Evolutionary conservation across 352 stramenopile species (phyloP), one percentile per base, ranked within the genome.

Genomic region (Globisporangium megalacanthum): DNA sequence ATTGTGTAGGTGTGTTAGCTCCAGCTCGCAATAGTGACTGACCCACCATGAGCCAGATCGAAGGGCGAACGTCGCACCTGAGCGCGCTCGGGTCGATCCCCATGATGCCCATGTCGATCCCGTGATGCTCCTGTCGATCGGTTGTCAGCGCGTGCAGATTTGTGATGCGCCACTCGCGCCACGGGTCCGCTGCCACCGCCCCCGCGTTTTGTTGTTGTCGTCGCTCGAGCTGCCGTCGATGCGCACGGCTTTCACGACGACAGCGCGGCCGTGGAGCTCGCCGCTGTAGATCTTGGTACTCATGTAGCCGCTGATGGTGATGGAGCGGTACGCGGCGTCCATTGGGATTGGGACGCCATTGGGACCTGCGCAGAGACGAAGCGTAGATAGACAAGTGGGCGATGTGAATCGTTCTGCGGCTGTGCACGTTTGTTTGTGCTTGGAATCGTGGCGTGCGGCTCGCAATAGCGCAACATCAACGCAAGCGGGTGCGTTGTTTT

Each of bases 81-180:
- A 93, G 58, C 19, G 77, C 79, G 1, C 69, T 77, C 4, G 76
- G 69, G 45, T 94, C 85, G 39, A 94, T 92, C 42, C 77, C 77
- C 33, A 70, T 81, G 55, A 94, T 69, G 33, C 79, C 82, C 62
- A 96, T 71, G 41, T 94, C 83, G 37, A 94, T 66, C n/a, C n/a
- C n/a, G n/a, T n/a, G n/a, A n/a, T n/a, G n/a, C n/a, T n/a, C n/a
- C n/a, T n/a, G n/a, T n/a, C n/a, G n/a, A n/a, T n/a, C n/a, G n/a
- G n/a, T n/a, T n/a, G n/a, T n/a, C n/a, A n/a, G n/a, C n/a, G n/a
- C n/a, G n/a, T n/a, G n/a, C n/a, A n/a, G n/a, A n/a, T 63, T 56
- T 6, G 57, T 58, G 57, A 63, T 54, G 35, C 51, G 51, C 57
- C 57, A 63, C 51, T 63, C 57, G 35, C 57, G 49, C 57, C 57